phyloP scores from a whole-genome alignment of 1,139 yeast genomes.

The Taphrina deformans region DNA sequence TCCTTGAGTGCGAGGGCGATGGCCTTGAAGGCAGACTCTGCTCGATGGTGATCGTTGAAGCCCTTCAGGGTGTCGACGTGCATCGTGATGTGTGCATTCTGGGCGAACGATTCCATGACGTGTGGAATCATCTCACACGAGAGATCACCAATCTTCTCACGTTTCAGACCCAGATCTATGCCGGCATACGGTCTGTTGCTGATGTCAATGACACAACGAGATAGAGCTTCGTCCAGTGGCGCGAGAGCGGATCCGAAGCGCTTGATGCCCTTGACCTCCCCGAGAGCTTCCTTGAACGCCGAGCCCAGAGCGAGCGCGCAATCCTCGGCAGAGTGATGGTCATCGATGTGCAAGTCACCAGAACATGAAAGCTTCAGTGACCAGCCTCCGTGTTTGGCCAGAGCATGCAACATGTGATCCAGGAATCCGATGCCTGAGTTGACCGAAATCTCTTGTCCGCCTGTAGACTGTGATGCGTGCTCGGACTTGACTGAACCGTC shows the following conservation, averaged over 20 bases:
- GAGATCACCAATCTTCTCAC: conserved; percentile 91
- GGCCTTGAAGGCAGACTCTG: conserved; percentile 95
- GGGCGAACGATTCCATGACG: conserved; percentile 89
- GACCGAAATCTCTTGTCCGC: conserved; percentile 70
- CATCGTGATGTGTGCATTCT: conserved; percentile 81
- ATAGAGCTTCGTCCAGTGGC: conserved; percentile 83
- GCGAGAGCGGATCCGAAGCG: conserved; percentile 95
- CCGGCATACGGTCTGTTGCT: conserved; percentile 92
- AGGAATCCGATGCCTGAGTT: conserved; percentile 93
- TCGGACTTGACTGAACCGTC: conserved; percentile 48
- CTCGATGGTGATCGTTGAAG: conserved; percentile 90
- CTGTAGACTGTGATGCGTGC: conserved; percentile 64
- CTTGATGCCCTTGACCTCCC: conserved; percentile 84
- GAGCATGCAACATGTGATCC: conserved; percentile 96
- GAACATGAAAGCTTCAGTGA: conserved; percentile 81
- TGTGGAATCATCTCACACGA: conserved; percentile 97
- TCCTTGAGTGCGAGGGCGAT: conserved; percentile 87
- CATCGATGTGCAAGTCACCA: conserved; percentile 94
- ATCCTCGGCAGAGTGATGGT: conserved; percentile 96
- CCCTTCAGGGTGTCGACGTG: conserved; percentile 95
- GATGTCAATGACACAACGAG: conserved; percentile 90
- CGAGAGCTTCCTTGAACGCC: conserved; percentile 87
- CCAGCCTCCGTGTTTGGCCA: conserved; percentile 98
- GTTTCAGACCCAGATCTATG: conserved; percentile 79
- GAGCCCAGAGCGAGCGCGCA: conserved; percentile 87